Conservation (phyloP, 2,329 filamentous ascomycete genomes). For the Calonectria honghensis region DNA sequence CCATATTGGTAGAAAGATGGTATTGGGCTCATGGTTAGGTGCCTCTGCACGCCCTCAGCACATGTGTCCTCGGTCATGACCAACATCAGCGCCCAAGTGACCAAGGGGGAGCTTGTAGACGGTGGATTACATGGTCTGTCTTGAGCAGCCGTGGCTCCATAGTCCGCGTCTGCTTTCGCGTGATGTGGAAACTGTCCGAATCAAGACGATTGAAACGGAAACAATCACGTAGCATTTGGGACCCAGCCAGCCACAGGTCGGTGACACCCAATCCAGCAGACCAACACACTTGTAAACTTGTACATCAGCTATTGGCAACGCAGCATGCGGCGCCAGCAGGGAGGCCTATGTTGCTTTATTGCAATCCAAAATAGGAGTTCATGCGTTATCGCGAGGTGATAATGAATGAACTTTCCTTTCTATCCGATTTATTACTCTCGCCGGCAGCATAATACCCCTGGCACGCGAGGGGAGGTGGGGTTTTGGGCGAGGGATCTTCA, state of each 20-base stretch:
- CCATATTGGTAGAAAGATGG: neutral
- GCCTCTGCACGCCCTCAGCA: constrained; percentile 6
- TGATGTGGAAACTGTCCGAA: neutral
- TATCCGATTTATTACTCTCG: neutral
- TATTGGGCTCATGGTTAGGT: constrained; percentile 8
- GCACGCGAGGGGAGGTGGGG: neutral
- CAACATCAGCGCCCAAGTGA: constrained; percentile 5
- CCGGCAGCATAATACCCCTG: constrained; percentile 1
- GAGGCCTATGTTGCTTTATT: neutral
- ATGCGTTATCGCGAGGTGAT: constrained; percentile 11
- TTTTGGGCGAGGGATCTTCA: constrained; percentile 7
- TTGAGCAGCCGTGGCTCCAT: neutral
- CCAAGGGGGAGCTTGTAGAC: neutral
- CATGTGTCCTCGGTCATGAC: constrained; percentile 2
- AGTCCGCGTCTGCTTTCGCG: neutral
- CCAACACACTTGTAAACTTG: constrained; percentile 11
- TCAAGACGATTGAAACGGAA: constrained; percentile 8
- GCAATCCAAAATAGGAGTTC: neutral
- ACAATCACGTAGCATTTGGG: neutral
- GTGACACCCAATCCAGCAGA: constrained; percentile 24
- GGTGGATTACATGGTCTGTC: neutral
- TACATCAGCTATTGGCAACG: constrained; percentile 15
- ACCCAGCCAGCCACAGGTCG: constrained; percentile 16
- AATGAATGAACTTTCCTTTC: neutral
- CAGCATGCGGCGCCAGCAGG: neutral